Evolutionary conservation across 768 basidiomycete species (phyloP), one percentile per base, ranked within the genome.

Genomic region (Leccinum fibrillosum): DNA sequence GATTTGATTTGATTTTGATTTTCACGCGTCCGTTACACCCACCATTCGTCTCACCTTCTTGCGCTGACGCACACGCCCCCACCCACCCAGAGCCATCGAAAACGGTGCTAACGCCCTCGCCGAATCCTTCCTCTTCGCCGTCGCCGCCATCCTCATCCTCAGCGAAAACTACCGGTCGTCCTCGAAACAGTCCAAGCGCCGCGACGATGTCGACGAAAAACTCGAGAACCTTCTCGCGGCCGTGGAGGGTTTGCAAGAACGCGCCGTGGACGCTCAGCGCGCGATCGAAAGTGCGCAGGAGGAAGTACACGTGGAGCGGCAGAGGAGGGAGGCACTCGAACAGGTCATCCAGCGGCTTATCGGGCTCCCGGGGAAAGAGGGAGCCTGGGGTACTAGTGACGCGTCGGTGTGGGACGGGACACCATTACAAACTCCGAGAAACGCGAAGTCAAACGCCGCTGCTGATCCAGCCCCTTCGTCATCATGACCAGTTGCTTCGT

Each of bases 71-170:
- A 39, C 4, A n/a, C 8, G 0, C 37, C 37, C 17, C 15, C 0
- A n/a, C 9, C 39, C 25, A 6, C 5, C 12, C 61, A 91, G 90
- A 58, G 92, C 92, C 0, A 89, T 94, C 58, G 90, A 92, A 58
- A 92, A 88, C 64, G 92, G 92, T 21, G 89, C 92, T 15, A 94
- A 92, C 62, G 78, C 86, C 5, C 77, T 94, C 5, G 92, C 92
- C 0, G 92, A 94, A 72, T 89, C 89, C 0, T 94, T 94, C 63
- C 80, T 94, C 3, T 94, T 94, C 67, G 67, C 76, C 19, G 92
- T 94, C 2, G 91, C 92, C 0, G 86, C 87, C 2, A 72, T 72
- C 0, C 76, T 94, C 5, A 92, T 94, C 56, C 58, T 92, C 11
- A 86, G 86, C 2, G 92, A 94, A 70, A 76, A 86, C 23, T 94